phyloP scores from a whole-genome alignment of 1,139 yeast genomes.

The Taphrina sp. region DNA sequence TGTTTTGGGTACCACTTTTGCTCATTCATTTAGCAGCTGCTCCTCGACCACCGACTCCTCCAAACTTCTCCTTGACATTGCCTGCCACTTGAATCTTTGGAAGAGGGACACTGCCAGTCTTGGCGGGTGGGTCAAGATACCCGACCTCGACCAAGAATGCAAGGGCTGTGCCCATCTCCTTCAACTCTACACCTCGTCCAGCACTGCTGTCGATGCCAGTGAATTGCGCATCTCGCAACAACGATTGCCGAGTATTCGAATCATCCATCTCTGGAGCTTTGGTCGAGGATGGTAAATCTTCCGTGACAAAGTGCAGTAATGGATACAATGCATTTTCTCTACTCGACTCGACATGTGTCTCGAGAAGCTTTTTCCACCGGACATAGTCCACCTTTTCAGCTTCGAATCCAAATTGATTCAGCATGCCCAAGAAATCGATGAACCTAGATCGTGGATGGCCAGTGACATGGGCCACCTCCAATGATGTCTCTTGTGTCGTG shows the following conservation, averaged over 20 bases:
- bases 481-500: slow-evolving; percentile 36
- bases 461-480: slow-evolving; percentile 90
- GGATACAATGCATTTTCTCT: slow-evolving; percentile 89
- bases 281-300: slow-evolving; percentile 82
- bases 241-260: slow-evolving; percentile 64
- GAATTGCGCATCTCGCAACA: slow-evolving; percentile 59
- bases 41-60: slow-evolving; percentile 84
- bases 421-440: slow-evolving; percentile 66
- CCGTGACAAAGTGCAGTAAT: slow-evolving; percentile 86
- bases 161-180: slow-evolving; percentile 71
- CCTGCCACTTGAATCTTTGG: slow-evolving; percentile 60
- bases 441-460: slow-evolving; percentile 89
- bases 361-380: slow-evolving; percentile 74
- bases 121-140: slow-evolving; percentile 62
- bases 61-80: slow-evolving; percentile 59
- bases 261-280: slow-evolving; percentile 96
- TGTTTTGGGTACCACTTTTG: no score
- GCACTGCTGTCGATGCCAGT: slow-evolving; percentile 63
- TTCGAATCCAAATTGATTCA: slow-evolving; percentile 69
- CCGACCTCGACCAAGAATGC: slow-evolving; percentile 77
- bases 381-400: slow-evolving; percentile 65
- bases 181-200: slow-evolving; percentile 70
- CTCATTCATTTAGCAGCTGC: slow-evolving; percentile 38
- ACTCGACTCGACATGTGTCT: slow-evolving; percentile 63
- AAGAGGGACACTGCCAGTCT: slow-evolving; percentile 49